Base-by-base conservation (phyloP, 129 eudicot genomes). In the sunflower (Helianthus annuus) region DNA sequence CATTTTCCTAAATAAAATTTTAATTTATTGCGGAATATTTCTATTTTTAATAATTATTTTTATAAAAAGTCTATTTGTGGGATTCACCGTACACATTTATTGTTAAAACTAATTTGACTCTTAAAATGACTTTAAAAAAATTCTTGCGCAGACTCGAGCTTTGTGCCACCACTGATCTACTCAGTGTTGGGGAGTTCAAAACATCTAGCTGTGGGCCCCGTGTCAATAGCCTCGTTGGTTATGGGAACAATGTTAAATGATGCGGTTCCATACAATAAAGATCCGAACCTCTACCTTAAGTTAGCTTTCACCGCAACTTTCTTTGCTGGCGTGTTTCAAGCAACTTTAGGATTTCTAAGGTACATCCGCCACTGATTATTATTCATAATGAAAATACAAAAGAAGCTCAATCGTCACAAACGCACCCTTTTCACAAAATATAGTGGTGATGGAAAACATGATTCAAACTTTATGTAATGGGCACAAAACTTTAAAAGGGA, bases 191-290 rank as follows among this genome's bases (percentile, higher is more conserved):
- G 99, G 72, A 95, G 99, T 73, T 95, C 99, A 40, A 88, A 75
- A 48, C 99, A 95, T 80, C 46, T 95, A 29, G 99, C 96, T 3
- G 99, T 95, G 5, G 99, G 99, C 16, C 99, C 99, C 0, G 99
- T 95, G 16, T 95, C 99, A 6, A 95, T 95, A 73, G 99, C 99
- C 5, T 95, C 99, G 29, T 85, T 95, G 12, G 97, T 95, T 16
- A 95, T 95, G 99, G 99, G 99, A 19, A 90, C 99, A 45, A 95
- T 95, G 99, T 89, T 95, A 45, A 82, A 72, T 24, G 96, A 95
- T 69, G 83, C 77, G 1, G 92, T 95, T 78, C 78, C 99, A 34
- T 79, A 73, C 68, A 63, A 76, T 9, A 84, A 86, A 8, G 68
- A 95, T 15, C 91, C 90, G 0, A 54, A 19, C 53, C 97, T 95